Evolutionary conservation across 495 filamentous ascomycete genomes (phyloP).

Genomic region (Chaetomium cochliodes): DNA sequence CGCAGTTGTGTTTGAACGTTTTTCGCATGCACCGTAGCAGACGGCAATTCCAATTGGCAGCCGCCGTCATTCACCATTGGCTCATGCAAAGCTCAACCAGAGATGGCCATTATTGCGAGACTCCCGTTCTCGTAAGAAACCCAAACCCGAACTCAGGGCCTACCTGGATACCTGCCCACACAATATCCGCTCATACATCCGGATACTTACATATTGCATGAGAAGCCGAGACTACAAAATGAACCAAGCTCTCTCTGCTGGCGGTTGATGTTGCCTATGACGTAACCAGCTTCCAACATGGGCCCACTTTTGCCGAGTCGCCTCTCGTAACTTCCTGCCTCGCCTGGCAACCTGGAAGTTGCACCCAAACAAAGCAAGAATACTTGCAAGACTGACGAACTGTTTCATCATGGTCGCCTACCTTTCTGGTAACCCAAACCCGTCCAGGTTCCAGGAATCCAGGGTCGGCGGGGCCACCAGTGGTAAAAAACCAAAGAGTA

Average conservation of each 20-base stretch:
- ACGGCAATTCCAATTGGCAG: too few relatives aligned
- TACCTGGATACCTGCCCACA: too few relatives aligned
- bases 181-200: too few relatives aligned
- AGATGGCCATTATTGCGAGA: too few relatives aligned
- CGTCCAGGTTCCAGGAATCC: not conserved
- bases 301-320: constrained; percentile 5
- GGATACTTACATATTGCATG: too few relatives aligned
- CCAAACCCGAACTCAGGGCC: too few relatives aligned
- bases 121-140: too few relatives aligned
- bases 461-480: not conserved
- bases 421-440: not conserved
- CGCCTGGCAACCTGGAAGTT: not conserved
- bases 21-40: too few relatives aligned
- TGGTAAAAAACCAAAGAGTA: not conserved
- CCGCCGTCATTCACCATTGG: too few relatives aligned
- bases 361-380: not conserved
- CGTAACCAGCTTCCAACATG: constrained; percentile 1
- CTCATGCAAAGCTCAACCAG: too few relatives aligned
- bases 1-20: too few relatives aligned
- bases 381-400: not conserved
- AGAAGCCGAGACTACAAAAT: not conserved
- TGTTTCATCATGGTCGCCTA: constrained; percentile 2
- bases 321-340: not conserved
- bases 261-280: not conserved
- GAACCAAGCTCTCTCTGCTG: not conserved